Percentiles rank a stretch among this genome's conserved stretches.
Evolutionary conservation across 208 protist genomes (phyloP).

Genomic region (Herpetomonas tarakana): DNA sequence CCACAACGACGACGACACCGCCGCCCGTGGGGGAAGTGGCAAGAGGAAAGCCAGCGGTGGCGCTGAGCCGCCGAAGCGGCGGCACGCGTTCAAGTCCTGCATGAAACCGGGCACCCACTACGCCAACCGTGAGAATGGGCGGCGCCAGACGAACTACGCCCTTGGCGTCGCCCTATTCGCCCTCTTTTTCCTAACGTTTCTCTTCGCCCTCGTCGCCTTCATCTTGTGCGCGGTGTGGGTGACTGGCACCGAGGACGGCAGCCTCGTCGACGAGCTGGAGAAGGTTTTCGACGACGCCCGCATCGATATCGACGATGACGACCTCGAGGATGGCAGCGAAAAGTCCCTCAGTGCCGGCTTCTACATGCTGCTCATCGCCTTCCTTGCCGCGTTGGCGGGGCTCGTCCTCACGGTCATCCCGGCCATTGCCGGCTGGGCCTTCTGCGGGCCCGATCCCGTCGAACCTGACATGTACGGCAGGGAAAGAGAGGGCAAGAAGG

Average conservation of each 20-base stretch:
- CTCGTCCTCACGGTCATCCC: constrained; percentile 2
- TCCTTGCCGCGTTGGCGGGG: constrained; percentile 10
- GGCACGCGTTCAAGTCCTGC: not conserved
- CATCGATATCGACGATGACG: constrained; percentile 4
- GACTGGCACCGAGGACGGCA: not conserved
- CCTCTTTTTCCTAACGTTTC: not conserved
- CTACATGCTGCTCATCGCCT: constrained; percentile 10
- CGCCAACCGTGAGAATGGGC: not conserved
- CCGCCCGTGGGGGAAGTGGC: too few relatives aligned
- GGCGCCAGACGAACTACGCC: not conserved
- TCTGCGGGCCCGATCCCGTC: not conserved
- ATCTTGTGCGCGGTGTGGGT: constrained; percentile 11
- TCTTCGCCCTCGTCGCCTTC: constrained; percentile 10
- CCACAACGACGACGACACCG: constrained; percentile 7
- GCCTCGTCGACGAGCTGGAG: not conserved
- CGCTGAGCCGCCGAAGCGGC: not conserved
- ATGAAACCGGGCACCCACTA: not conserved
- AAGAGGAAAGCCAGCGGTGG: too few relatives aligned
- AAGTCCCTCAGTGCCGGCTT: constrained; percentile 5
- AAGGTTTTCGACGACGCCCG: constrained; percentile 3
- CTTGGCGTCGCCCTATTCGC: constrained; percentile 2
- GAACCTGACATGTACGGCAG: not conserved
- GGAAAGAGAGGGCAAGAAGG: not conserved
- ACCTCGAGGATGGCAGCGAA: not conserved
- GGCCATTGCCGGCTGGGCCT: not conserved